phyloP scores from a whole-genome alignment of 495 filamentous ascomycete species.

The Entonaema liquescens region DNA sequence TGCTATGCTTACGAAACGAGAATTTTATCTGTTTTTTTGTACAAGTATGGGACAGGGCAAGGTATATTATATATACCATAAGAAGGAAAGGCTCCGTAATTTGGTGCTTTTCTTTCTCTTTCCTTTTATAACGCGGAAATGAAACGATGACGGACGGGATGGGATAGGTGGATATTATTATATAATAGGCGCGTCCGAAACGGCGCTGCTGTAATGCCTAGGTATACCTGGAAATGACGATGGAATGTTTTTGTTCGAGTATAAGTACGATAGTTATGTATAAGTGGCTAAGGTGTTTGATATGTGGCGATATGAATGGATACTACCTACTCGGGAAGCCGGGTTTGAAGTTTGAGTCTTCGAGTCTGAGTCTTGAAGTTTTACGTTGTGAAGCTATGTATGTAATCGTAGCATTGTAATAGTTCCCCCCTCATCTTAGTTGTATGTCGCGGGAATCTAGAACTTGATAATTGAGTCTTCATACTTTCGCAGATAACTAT shows the following conservation, averaged over 20 bases:
- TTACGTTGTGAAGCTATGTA: no score
- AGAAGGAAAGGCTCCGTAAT: background rate
- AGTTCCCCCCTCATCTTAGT: background rate
- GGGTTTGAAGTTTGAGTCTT: background rate
- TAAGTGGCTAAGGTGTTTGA: background rate
- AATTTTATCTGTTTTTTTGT: background rate
- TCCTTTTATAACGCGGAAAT: background rate
- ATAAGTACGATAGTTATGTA: background rate
- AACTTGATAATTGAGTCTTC: conserved; percentile 26
- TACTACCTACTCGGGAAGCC: background rate
- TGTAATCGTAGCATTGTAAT: no score
- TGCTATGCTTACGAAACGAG: background rate
- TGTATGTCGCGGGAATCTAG: conserved; percentile 10
- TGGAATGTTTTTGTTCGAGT: background rate
- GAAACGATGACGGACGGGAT: background rate
- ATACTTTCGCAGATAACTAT: background rate
- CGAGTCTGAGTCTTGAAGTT: background rate
- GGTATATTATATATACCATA: background rate
- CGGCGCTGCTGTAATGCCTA: background rate
- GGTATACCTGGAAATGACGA: background rate
- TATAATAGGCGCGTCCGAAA: background rate
- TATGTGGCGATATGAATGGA: background rate
- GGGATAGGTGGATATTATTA: background rate
- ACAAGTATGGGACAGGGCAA: background rate
- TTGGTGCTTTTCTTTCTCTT: no score